Conservation (phyloP, 495 filamentous ascomycete genomes). For the Sphaerosporella brunnea region DNA sequence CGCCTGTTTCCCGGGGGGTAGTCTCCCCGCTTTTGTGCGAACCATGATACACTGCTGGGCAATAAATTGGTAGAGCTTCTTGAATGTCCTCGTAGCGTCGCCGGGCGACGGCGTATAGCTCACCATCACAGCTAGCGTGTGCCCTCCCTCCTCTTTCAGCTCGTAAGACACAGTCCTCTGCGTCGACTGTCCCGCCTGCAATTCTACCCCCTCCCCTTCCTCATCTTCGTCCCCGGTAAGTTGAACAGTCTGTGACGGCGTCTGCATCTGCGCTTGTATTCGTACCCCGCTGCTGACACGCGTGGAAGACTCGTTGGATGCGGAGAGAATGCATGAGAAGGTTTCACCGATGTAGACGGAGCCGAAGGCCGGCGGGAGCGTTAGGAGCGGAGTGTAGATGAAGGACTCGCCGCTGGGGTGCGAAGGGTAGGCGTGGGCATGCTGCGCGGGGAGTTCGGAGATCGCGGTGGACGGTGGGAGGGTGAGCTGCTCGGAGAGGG, state of each 20-base stretch:
- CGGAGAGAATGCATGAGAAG: constrained; percentile 84
- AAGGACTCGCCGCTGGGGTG: constrained; percentile 34
- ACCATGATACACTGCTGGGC: constrained; percentile 79
- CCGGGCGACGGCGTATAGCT: constrained; percentile 39
- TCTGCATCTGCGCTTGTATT: constrained; percentile 88
- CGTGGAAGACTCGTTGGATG: constrained; percentile 54
- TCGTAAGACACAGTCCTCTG: constrained; percentile 75
- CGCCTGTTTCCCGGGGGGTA: constrained; percentile 29
- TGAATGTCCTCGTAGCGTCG: constrained; percentile 51
- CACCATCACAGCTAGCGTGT: constrained; percentile 85
- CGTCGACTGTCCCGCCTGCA: constrained; percentile 49
- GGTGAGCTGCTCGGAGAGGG: constrained; percentile 33
- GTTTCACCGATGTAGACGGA: constrained; percentile 91
- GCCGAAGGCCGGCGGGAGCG: constrained; percentile 82
- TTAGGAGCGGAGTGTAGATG: constrained; percentile 49
- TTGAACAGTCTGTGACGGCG: constrained; percentile 45
- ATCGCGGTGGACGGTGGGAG: constrained; percentile 8
- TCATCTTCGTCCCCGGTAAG: constrained; percentile 31
- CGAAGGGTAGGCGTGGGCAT: constrained; percentile 29
- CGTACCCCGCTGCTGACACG: constrained; percentile 45
- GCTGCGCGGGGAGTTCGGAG: constrained; percentile 13
- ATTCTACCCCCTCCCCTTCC: constrained; percentile 30
- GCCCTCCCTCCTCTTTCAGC: constrained; percentile 81
- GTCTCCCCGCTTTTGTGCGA: constrained; percentile 59
- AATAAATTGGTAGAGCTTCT: constrained; percentile 93